phyloP scores from a whole-genome alignment of 2,329 filamentous ascomycete species.

The Calonectria fujianensis region DNA sequence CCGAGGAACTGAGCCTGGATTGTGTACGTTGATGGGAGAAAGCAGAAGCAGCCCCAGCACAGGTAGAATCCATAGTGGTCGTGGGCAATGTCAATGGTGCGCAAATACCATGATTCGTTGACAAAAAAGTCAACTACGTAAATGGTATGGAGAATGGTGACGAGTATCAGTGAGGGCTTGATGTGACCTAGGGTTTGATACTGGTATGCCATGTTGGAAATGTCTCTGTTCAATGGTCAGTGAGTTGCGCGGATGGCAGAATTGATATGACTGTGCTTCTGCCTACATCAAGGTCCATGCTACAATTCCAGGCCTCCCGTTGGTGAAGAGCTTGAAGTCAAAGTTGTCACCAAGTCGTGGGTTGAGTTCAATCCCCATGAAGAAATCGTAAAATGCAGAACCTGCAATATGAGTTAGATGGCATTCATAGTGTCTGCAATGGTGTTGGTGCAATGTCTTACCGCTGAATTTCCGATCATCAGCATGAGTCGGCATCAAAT shows the following conservation, averaged over 20 bases:
- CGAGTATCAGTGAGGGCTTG: constrained; percentile 61
- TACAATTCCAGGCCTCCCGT: constrained; percentile 68
- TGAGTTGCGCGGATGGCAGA: constrained; percentile 33
- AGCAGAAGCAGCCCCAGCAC: constrained; percentile 67
- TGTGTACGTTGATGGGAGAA: constrained; percentile 67
- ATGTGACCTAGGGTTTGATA: constrained; percentile 64
- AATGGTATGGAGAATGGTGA: constrained; percentile 65
- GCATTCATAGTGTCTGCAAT: rapidly evolving
- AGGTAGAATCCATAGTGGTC: constrained; percentile 68
- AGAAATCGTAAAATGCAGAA: constrained; percentile 65
- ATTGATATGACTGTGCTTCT: not conserved
- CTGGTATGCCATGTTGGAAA: constrained; percentile 61
- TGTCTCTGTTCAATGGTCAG: constrained; percentile 46
- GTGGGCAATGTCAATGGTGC: constrained; percentile 66
- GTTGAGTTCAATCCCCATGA: constrained; percentile 68
- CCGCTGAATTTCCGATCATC: constrained; percentile 66
- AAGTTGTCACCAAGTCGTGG: constrained; percentile 64
- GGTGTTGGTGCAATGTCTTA: constrained; percentile 39
- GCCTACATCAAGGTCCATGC: constrained; percentile 67
- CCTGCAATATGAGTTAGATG: constrained; percentile 50
- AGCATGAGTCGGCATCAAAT: constrained; percentile 61
- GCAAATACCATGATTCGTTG: constrained; percentile 70
- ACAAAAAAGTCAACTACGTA: constrained; percentile 70
- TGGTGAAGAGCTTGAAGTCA: constrained; percentile 69
- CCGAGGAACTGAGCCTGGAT: constrained; percentile 69